phyloP scores from a whole-genome alignment of 2,329 filamentous ascomycete genomes.

The Xylariaceae sp. region DNA sequence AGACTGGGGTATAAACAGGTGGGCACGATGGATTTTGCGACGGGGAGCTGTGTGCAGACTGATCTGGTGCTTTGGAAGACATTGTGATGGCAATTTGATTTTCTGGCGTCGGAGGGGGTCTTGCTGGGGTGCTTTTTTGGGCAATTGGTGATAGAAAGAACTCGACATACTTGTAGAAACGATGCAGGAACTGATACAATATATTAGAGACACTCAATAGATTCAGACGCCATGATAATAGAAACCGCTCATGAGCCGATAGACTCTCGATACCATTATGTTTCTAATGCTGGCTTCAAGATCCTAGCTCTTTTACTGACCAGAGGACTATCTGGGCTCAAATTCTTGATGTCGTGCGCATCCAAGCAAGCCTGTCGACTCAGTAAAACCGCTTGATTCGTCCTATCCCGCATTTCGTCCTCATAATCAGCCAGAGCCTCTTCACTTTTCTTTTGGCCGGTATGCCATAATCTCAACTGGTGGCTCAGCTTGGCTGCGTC shows the following conservation, averaged over 20 bases:
- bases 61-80: constrained; percentile 21
- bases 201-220: no score
- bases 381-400: constrained; percentile 1
- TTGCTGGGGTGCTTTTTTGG: no score
- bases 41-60: constrained; percentile 17
- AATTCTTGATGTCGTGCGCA: constrained; percentile 5
- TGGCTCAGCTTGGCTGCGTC: constrained; percentile 4
- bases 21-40: constrained; percentile 18
- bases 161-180: no score
- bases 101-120: constrained; percentile 1
- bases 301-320: constrained; percentile 6
- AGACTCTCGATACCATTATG: not conserved
- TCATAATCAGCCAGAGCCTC: constrained; percentile 6
- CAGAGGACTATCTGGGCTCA: constrained; percentile 2
- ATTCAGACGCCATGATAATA: no score
- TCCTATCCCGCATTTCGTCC: constrained; percentile 3
- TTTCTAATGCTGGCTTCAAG: not conserved
- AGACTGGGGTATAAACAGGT: constrained; percentile 19
- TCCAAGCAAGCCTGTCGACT: constrained; percentile 10
- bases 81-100: constrained; percentile 15
- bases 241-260: no score
- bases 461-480: constrained; percentile 1
- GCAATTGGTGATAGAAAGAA: no score
- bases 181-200: no score
- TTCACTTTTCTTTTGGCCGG: not conserved